phyloP scores from a whole-genome alignment of 1,139 yeast genomes.

The Sugiyamaella grinbergsii region DNA sequence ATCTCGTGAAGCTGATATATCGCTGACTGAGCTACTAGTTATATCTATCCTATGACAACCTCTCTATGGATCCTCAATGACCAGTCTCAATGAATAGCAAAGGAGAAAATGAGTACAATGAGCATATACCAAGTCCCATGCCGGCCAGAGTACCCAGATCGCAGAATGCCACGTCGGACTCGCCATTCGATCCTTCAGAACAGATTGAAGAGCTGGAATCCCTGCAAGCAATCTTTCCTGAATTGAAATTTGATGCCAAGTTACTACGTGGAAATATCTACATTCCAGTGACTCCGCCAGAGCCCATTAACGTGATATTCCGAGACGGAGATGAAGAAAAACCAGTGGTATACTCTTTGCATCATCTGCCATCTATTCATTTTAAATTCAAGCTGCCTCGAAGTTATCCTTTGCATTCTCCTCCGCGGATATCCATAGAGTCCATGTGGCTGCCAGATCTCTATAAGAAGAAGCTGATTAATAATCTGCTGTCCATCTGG shows the following conservation, averaged over 20 bases:
- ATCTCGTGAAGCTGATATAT: no score
- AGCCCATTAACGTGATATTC: constrained; percentile 11
- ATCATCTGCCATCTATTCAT: constrained; percentile 33
- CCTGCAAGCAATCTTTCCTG: constrained; percentile 18
- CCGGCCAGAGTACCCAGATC: not conserved
- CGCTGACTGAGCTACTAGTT: no score
- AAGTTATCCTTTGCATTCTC: constrained; percentile 30
- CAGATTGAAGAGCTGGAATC: constrained; percentile 15
- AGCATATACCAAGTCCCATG: not conserved
- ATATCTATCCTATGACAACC: not conserved
- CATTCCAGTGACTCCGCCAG: constrained; percentile 11
- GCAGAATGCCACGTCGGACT: no score
- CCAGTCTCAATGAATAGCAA: not conserved
- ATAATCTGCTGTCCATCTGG: constrained; percentile 39
- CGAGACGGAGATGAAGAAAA: constrained; percentile 3
- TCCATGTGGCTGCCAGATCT: constrained; percentile 34
- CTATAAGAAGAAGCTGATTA: constrained; percentile 38
- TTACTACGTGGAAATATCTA: constrained; percentile 7
- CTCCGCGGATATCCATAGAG: constrained; percentile 33
- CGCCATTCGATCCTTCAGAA: constrained; percentile 6
- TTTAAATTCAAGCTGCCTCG: constrained; percentile 29
- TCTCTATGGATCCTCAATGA: not conserved
- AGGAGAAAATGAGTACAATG: not conserved
- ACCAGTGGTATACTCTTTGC: constrained; percentile 25
- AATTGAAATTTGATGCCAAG: not conserved